Base-by-base conservation (phyloP, 2,329 filamentous ascomycete genomes). In the Ceratocystis destructans region DNA sequence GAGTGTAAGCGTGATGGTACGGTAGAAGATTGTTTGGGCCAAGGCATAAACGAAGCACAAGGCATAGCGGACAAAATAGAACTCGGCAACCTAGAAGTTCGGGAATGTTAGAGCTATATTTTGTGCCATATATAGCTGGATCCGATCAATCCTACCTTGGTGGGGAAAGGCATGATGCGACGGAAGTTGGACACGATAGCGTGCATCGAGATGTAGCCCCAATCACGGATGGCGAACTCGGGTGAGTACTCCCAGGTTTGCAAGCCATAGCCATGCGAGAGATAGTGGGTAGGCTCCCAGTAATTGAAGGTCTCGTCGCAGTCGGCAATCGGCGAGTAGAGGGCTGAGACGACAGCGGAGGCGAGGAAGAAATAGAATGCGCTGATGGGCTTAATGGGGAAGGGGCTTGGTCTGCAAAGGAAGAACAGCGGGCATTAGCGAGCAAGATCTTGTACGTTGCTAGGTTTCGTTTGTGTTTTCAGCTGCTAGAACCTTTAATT, bases 191-290 rank as follows among this genome's bases (percentile, higher is more conserved):
- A 87, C 59, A 89, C 76, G 22, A 87, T 70, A 31, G 91, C 89
- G 76, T 99, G 93, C 1, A 96, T 76, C 4, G 80, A 83, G 46
- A 95, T 80, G 73, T 99, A 99, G 25, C 91, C 80, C 94, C 94
- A 99, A 77, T 91, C 96, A 69, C 94, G 86, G 71, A 99, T 96
- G 63, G 91, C 89, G 76, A 89, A 97, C 67, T 93, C 87, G 4
- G 94, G 94, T 0, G 93, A 96, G 77, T 97, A 99, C 76, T 99
- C 94, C 94, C 94, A 99, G 0, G 94, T 99, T 78, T 99, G 92
- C 63, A 96, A 80, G 48, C 93, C 94, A 73, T 96, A 93, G 71
- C 90, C 89, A 78, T 96, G 91, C 68, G 86, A 88, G 33, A 99
- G 82, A 76, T 96, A 99, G 76, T 99, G 94, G 0, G 92, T 86